phyloP scores from a whole-genome alignment of 192 early-diverging fungal species.

The Chytriomyces hyalinus region DNA sequence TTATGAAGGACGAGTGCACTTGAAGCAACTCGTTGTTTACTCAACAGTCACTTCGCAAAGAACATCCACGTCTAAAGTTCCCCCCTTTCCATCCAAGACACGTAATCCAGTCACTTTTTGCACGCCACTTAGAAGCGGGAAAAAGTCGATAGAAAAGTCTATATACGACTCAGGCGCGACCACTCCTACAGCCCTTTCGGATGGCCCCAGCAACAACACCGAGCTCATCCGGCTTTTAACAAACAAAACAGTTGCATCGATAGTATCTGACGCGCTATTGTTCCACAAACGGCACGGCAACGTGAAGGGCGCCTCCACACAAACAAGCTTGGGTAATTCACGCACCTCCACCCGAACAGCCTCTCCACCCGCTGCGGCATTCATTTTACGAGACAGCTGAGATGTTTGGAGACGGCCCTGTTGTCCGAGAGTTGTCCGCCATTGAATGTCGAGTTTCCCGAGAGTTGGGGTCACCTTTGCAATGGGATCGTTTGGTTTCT shows the following conservation, averaged over 20 bases:
- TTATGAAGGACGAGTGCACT: too few relatives aligned
- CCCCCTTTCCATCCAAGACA: constrained; percentile 58
- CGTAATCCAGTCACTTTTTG: constrained; percentile 84
- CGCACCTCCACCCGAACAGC: constrained; percentile 69
- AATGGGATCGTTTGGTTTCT: constrained; percentile 55
- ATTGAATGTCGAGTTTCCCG: constrained; percentile 94
- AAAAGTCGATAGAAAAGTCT: constrained; percentile 77
- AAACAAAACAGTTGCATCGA: constrained; percentile 67
- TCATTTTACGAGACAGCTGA: constrained; percentile 79
- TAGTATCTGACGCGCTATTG: constrained; percentile 56
- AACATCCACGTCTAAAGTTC: constrained; percentile 14
- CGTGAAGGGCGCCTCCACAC: constrained; percentile 69
- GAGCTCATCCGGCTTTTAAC: constrained; percentile 80
- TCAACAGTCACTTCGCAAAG: constrained; percentile 24
- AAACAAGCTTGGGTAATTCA: constrained; percentile 46
- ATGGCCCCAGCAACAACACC: constrained; percentile 69
- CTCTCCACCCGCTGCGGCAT: constrained; percentile 65
- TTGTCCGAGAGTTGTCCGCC: constrained; percentile 89
- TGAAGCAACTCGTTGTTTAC: not conserved
- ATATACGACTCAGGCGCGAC: constrained; percentile 62
- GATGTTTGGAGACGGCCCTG: constrained; percentile 90
- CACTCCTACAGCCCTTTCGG: constrained; percentile 65
- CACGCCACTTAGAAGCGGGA: constrained; percentile 81
- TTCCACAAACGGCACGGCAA: constrained; percentile 65
- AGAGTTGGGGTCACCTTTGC: constrained; percentile 79